Evolutionary conservation across 768 basidiomycete genomes (phyloP), one percentile per base, ranked within the genome.

Genomic region (Ramaria rubella): DNA sequence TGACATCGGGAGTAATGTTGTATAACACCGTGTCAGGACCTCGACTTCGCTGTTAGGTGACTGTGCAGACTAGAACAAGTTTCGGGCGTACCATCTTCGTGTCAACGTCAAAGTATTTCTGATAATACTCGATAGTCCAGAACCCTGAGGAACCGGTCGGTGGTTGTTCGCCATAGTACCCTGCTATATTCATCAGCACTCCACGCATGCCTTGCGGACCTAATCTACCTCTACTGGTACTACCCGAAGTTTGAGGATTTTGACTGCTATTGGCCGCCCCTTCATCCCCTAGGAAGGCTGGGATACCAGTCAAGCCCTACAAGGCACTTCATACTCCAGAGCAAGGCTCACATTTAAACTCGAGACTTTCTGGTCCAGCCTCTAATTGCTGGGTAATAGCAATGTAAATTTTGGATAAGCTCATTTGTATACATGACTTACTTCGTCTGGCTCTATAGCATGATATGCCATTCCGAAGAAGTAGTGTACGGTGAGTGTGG

Each of bases 101-200:
- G 71, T 94, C 91, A 31, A 94, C 80, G 60, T 94, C 91, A 62
- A 94, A 94, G 70, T 89, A 92, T 2, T 81, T 76, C 65, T 92
- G 90, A 66, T 94, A 93, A 68, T 88, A 88, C 58, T 94, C 90
- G 30, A 92, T 63, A 26, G 80, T 81, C 90, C 89, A 92, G 70
- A 89, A 90, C 1, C 80, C 80, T 3, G 77, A 72, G 3, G 73
- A 59, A 14, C 75, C 72, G 19, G 26, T 65, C 80, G 80, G 8
- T 71, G 73, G 64, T 8, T 75, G 73, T 59, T 88, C 83, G 49
- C 79, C 71, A 19, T 86, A 73, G 66, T 87, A 90, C 17, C 86
- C 89, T 89, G 54, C 17, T 42, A 15, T 30, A 8, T 9, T 24
- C 30, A 44, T 23, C 4, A 31, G 15, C 15, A 40, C 30, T n/a